Evolutionary conservation across 2,329 filamentous ascomycete genomes (phyloP), one percentile per base, ranked within the genome.

Genomic region (Ophiostoma sp.): DNA sequence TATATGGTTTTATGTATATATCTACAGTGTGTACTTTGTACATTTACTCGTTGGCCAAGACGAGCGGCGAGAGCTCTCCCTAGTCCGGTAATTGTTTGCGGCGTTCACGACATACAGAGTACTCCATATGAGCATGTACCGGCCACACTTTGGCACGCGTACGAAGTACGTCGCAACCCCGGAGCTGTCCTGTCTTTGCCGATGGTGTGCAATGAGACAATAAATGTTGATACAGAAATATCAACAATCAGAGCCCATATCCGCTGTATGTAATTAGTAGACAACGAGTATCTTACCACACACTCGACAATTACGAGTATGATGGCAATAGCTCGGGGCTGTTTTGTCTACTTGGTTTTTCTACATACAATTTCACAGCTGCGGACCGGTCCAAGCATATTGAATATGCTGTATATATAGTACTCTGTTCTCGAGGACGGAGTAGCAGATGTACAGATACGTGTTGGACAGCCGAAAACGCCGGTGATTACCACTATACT

Each of bases 101-200:
- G 38, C 55, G 11, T 6, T 27, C 27, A 27, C 27, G 27, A 27
- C 27, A 2, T 27, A 27, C 27, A 27, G 27, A 27, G 27, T 27
- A 1, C 27, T 27, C 27, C 27, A 27, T 27, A 27, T 27, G 27
- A 27, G 27, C 27, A 27, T 27, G 27, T 27, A 27, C 27, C 27
- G 27, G 27, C 27, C 27, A 27, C 27, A 27, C 1, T 27, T 27
- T 27, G 27, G 27, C 27, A 27, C 27, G 1, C 2, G 27, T 27
- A 27, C 27, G 27, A 2, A 27, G 27, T 27, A 27, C 27, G 27
- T 27, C 27, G 27, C 27, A 27, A 27, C 27, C 7, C 49, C 49
- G 49, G 49, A n/a, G 27, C 18, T 55, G n/a, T 55, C 49, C 49
- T 55, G 49, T 55, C 49, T 55, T 55, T 55, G 6, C 49, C 49